Conservation (phyloP, 192 early-diverging fungal species). For the Allomyces arbusculus region DNA sequence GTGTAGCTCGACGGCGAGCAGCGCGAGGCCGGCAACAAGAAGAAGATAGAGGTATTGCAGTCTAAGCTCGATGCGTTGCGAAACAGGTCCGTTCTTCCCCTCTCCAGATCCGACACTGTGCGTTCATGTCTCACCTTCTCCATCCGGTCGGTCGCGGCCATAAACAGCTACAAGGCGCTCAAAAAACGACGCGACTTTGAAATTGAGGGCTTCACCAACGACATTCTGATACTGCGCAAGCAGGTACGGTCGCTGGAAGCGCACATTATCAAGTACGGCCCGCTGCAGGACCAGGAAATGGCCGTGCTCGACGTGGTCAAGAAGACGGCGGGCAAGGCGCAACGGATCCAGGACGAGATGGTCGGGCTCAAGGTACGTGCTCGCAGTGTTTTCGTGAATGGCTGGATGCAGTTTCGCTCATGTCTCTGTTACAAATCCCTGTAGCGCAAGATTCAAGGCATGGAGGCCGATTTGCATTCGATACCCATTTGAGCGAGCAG, state of each 20-base stretch:
- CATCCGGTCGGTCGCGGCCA: background rate
- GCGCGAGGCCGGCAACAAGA: conserved; percentile 8
- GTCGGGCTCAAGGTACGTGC: background rate
- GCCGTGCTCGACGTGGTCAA: conserved; percentile 21
- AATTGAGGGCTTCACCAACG: conserved; percentile 47
- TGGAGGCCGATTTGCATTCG: background rate
- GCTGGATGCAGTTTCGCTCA: too few species aligned
- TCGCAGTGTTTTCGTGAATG: too few species aligned
- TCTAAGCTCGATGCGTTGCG: conserved; percentile 10
- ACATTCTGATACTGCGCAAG: conserved; percentile 27
- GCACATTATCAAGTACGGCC: conserved; percentile 29
- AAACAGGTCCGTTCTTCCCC: too few species aligned
- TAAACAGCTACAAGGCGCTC: conserved; percentile 22
- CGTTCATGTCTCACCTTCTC: background rate
- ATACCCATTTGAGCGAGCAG: background rate
- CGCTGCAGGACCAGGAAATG: conserved; percentile 33
- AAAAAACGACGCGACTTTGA: conserved; percentile 34
- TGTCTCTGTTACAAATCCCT: too few species aligned
- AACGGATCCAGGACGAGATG: background rate
- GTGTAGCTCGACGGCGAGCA: conserved; percentile 10
- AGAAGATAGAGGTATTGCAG: conserved; percentile 9
- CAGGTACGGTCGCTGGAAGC: conserved; percentile 30
- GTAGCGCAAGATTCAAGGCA: background rate
- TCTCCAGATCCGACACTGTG: background rate
- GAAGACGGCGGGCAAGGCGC: background rate